Base-by-base conservation (phyloP, 2,329 filamentous ascomycete species). In the Tolypocladium amazonense region DNA sequence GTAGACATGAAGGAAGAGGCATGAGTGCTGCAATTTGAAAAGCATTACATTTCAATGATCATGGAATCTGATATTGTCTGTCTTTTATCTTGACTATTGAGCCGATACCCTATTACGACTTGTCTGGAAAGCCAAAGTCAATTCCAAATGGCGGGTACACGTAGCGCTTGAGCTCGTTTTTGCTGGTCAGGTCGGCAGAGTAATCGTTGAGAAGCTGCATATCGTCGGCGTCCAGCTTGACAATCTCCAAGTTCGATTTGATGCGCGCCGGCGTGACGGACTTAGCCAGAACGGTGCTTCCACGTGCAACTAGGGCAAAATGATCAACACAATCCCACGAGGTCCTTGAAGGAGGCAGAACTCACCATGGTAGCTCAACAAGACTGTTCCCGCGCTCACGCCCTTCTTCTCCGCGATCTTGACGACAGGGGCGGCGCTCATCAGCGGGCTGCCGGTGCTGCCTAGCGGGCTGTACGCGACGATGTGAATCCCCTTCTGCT, bases 71-170 rank as follows among this genome's bases (percentile, higher is more conserved):
- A 6, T 1, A 6, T 33, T 4, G 18, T 33, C 55, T 30, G n/a
- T 15, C 6, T 37, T 33, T 9, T 27, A 38, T 53, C 2, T 4
- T 14, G 15, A 27, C 41, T 47, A 68, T 53, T 35, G 58, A 64
- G 3, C 33, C 6, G 20, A 20, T 20, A 11, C 45, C 43, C 3
- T 7, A 20, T 52, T 65, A 70, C 56, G 63, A 68, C 79, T 87
- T 87, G 70, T 89, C 87, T n/a, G 86, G 86, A 76, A 89, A 89
- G 2, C 87, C 87, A 70, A 90, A 87, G 67, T 87, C 78, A 56
- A 88, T 73, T 3, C 84, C 85, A 67, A 89, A 89, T 0, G 85
- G 81, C 64, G 87, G 87, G 71, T 86, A 88, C 39, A 89, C 84
- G 63, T 83, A 89, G 65, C 84, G 77, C 73, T 82, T 75, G 61